phyloP scores from a whole-genome alignment of 331 rosid species.

The Cucumis variabilis region DNA sequence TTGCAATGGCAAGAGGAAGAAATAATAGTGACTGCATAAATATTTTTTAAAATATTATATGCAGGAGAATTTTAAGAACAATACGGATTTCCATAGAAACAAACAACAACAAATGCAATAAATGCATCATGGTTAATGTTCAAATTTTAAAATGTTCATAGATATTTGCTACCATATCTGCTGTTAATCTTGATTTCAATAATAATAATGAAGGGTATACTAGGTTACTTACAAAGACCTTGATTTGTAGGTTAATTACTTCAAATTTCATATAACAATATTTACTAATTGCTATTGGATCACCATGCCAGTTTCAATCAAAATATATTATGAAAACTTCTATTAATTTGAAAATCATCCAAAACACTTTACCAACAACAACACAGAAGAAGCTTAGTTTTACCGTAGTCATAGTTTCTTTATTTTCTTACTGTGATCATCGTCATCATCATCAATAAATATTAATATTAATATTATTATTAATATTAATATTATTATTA shows the following conservation, averaged over 20 bases:
- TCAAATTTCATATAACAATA: constrained; percentile 1
- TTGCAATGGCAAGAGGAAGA: constrained; percentile 95
- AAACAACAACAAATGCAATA: constrained; percentile 2
- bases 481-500: too few relatives aligned
- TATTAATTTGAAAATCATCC: background rate
- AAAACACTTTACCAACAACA: background rate
- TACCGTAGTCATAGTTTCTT: background rate
- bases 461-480: too few relatives aligned
- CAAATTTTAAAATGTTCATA: background rate
- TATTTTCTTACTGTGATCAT: background rate
- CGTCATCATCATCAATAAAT: too few relatives aligned
- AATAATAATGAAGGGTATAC: background rate
- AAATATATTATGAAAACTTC: background rate
- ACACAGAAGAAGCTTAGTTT: background rate
- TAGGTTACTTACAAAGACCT: background rate
- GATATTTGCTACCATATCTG: background rate
- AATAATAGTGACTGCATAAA: constrained; percentile 78
- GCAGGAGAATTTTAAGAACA: background rate
- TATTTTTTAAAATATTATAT: background rate
- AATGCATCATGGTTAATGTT: background rate
- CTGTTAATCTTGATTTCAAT: background rate
- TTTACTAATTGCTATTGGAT: background rate
- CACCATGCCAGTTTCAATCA: background rate
- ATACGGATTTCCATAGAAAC: background rate
- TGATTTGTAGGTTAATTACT: background rate